A percentile compares a stretch with the other conserved stretches of the same genome.
These are phyloP conservation scores for Lentinula novae-zelandiae DNA, from an alignment of 1,284 basidiomycete genomes.

Conservation along the genomic window DNA sequence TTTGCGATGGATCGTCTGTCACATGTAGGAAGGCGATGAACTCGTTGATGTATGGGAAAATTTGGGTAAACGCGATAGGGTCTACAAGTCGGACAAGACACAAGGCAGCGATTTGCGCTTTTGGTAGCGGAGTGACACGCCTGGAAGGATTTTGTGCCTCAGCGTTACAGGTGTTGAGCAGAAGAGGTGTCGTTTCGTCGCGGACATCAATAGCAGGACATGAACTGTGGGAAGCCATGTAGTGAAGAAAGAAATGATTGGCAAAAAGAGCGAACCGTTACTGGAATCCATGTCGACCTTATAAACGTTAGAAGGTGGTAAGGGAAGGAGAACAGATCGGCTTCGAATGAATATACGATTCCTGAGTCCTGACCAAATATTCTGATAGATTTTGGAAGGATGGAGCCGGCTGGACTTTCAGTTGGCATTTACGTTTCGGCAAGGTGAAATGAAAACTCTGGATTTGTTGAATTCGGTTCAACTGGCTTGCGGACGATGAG, in stretches of 20 bases:
- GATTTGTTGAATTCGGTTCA: not conserved
- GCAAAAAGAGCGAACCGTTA: not conserved
- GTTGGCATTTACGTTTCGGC: not conserved
- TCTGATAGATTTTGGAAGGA: not conserved
- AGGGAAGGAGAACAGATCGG: not conserved
- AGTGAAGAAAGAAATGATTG: not conserved
- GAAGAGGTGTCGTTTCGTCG: constrained; percentile 1
- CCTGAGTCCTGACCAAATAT: not conserved
- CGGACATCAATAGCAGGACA: not conserved
- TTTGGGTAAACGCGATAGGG: constrained; percentile 32
- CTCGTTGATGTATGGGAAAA: constrained; percentile 37
- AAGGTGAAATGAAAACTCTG: not conserved
- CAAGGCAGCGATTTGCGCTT: constrained; percentile 27
- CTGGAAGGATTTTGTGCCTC: not conserved
- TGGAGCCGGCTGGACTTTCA: not conserved
- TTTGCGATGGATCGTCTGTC: constrained; percentile 28
- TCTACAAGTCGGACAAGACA: constrained; percentile 36
- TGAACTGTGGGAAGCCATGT: not conserved
- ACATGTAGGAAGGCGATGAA: constrained; percentile 32
- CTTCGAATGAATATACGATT: not conserved
- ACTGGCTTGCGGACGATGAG: not conserved
- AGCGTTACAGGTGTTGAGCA: not conserved
- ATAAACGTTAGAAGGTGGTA: not conserved
- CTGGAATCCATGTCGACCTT: not conserved
- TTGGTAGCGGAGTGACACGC: constrained; percentile 18